phyloP scores from a whole-genome alignment of 2,329 filamentous ascomycete genomes.

The Chrysoporthe deuterocubensis region DNA sequence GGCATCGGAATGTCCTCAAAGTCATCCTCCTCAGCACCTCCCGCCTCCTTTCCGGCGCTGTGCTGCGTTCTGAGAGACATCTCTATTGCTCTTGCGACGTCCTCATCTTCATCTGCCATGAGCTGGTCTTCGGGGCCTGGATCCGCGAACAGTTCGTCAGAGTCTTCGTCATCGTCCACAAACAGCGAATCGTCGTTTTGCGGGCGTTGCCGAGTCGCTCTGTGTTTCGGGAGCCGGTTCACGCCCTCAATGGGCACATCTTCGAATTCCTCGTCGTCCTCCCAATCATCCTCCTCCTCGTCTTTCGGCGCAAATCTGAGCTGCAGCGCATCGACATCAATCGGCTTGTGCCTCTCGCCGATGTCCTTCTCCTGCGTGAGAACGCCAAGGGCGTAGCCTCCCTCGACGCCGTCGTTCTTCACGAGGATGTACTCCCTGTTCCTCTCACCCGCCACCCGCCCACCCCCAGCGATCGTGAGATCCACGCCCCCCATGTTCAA shows the following conservation, averaged over 20 bases:
- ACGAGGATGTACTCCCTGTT: slow-evolving; percentile 94
- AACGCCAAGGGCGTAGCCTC: slow-evolving; percentile 94
- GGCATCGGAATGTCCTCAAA: slow-evolving; percentile 58
- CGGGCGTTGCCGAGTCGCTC: slow-evolving; percentile 5
- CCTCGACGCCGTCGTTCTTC: slow-evolving; percentile 92
- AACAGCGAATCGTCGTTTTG: slow-evolving; percentile 57
- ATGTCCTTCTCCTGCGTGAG: slow-evolving; percentile 83
- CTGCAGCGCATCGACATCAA: slow-evolving; percentile 78
- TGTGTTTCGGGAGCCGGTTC: slow-evolving; percentile 75
- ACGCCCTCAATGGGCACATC: slow-evolving; percentile 90
- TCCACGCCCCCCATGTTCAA: slow-evolving; percentile 86
- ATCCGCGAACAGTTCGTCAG: slow-evolving; percentile 41
- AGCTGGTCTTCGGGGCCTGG: slow-evolving; percentile 33
- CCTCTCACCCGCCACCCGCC: slow-evolving; percentile 79
- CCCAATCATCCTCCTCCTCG: slow-evolving; percentile 63
- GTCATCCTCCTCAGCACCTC: slow-evolving; percentile 45
- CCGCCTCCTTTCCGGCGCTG: slow-evolving; percentile 39
- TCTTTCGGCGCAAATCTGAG: slow-evolving; percentile 61
- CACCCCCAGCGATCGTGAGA: slow-evolving; percentile 66
- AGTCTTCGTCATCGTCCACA: slow-evolving; percentile 41
- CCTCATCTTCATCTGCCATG: slow-evolving; percentile 53
- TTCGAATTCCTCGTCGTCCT: slow-evolving; percentile 83
- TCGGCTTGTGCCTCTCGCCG: slow-evolving; percentile 82
- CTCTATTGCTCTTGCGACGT: slow-evolving; percentile 80
- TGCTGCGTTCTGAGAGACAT: slow-evolving; percentile 77